Percentiles rank a stretch among this genome's conserved stretches.
Evolutionary conservation across 306 rosid species (phyloP).

Genomic region (Betula pendula): DNA sequence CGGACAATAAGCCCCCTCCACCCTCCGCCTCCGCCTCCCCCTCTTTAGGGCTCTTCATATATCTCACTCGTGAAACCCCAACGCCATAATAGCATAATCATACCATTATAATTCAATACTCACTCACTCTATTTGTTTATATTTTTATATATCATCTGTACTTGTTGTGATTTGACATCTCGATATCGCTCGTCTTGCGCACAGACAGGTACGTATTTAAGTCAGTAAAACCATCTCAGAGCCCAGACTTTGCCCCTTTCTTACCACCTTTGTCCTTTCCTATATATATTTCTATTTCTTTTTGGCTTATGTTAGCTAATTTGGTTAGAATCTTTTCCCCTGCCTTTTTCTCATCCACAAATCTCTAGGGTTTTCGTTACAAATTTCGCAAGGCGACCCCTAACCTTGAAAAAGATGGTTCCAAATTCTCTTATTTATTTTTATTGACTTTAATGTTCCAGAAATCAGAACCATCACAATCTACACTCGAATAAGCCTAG

Average conservation of each 20-base stretch:
- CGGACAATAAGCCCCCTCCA: slow-evolving; percentile 35
- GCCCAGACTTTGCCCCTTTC: slow-evolving; percentile 56
- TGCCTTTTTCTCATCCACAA: slow-evolving; percentile 24
- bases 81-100: slow-evolving; percentile 49
- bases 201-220: slow-evolving; percentile 74
- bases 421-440: slow-evolving; percentile 21
- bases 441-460: slow-evolving; percentile 13
- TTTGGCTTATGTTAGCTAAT: slow-evolving; percentile 52
- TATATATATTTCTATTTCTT: slow-evolving; percentile 51
- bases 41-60: slow-evolving; percentile 60
- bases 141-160: slow-evolving; percentile 4
- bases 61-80: no score
- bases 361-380: slow-evolving; percentile 36
- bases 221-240: slow-evolving; percentile 68
- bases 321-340: slow-evolving; percentile 54
- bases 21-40: slow-evolving; percentile 34
- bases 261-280: slow-evolving; percentile 88
- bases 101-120: slow-evolving; percentile 10
- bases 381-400: slow-evolving; percentile 23
- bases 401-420: slow-evolving; percentile 40
- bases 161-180: slow-evolving; percentile 85
- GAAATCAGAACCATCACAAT: slow-evolving; percentile 58
- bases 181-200: slow-evolving; percentile 70
- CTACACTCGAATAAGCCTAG: slow-evolving; percentile 40
- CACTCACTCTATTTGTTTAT: neutral